Evolutionary conservation across 2,329 filamentous ascomycete genomes (phyloP), one percentile per base, ranked within the genome.

Genomic region (Ceratocystis diversiconidia): DNA sequence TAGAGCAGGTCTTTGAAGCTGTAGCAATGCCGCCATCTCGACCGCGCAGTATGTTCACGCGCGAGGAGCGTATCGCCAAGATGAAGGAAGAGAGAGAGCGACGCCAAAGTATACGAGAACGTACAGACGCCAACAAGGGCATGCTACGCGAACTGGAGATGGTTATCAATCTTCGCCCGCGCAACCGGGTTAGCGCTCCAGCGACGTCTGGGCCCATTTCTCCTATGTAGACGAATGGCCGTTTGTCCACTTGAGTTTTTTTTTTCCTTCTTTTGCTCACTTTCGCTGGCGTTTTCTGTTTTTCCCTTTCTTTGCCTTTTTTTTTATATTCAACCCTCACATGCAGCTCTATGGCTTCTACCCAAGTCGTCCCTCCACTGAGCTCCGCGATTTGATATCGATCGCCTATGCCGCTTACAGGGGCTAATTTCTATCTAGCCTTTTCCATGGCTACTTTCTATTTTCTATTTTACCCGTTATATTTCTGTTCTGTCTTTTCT

Each of bases 81-180:
- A 91, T 96, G 79, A 87, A 88, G 71, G 92, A 96, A 72, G 92
- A 97, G 57, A 83, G 92, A 66, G 85, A 85, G 64, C 84, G 83
- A 69, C 88, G 89, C 72, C 87, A 88, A 22, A 79, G 84, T 50
- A 78, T 85, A 50, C 84, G 85, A 65, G 89, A 92, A 70, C 87
- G 88, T 72, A 79, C 85, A 57, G 90, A 96, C 68, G 88, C 90
- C 10, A 95, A 85, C 69, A 89, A 86, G 55, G 90, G 88, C 70
- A 96, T 99, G 90, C 81, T 99, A 69, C 86, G 88, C 69, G 94
- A 99, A 76, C 80, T 99, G 67, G 90, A 96, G 77, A 92, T 89
- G 69, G 84, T 99, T 68, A 95, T 97, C 73, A 83, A 79, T 72
- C 75, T 79, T 43, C 74, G 79, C 30, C 79, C 79, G 5, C 73